Evolutionary conservation across 2,329 filamentous ascomycete species (phyloP).

Genomic region (Epichloe scottii): DNA sequence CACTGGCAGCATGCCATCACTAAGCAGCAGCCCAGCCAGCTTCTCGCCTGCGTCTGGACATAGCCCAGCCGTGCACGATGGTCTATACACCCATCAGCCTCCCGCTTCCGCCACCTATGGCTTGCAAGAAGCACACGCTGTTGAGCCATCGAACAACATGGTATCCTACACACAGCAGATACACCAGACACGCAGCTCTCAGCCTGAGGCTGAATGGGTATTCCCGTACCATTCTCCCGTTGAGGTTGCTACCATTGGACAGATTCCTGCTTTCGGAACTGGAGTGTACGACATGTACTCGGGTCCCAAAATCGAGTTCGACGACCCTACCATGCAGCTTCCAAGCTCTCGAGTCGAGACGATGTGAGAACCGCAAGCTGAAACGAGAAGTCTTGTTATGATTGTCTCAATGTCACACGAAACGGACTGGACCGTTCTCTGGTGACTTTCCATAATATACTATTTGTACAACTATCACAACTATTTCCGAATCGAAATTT

Average conservation of each 20-base stretch:
- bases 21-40: conserved; percentile 46
- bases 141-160: conserved; percentile 30
- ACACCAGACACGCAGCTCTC: conserved; percentile 27
- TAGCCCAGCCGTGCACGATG: conserved; percentile 39
- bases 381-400: not conserved
- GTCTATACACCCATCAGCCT: conserved; percentile 45
- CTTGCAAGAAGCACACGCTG: conserved; percentile 33
- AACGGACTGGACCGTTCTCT: not conserved
- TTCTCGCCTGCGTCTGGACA: conserved; percentile 44
- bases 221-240: conserved; percentile 45
- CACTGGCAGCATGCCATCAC: conserved; percentile 33
- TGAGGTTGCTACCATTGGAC: conserved; percentile 42
- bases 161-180: conserved; percentile 31
- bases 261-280: conserved; percentile 35
- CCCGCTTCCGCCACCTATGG: conserved; percentile 35
- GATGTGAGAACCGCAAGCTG: conserved; percentile 18
- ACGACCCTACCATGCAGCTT: conserved; percentile 45
- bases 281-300: conserved; percentile 41
- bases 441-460: not conserved
- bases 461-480: conserved; percentile 4
- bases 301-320: conserved; percentile 42
- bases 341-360: conserved; percentile 45
- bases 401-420: not conserved
- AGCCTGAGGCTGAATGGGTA: conserved; percentile 37
- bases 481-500: not conserved